These are phyloP conservation scores for Chalciporus sp. DNA, from an alignment of 1,284 basidiomycete species.

Conservation along the genomic window DNA sequence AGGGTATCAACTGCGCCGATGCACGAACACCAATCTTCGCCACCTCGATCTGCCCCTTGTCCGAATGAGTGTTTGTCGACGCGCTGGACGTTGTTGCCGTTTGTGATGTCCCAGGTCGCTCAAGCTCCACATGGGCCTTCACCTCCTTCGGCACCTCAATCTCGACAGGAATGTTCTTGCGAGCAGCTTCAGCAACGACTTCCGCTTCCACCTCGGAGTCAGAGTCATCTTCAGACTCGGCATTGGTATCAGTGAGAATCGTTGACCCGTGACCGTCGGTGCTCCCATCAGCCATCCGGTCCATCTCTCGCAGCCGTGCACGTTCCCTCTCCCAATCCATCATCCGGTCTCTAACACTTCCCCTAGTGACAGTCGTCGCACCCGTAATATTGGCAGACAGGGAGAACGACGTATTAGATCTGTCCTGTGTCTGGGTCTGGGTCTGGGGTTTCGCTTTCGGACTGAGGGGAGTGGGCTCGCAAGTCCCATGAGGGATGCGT, in stretches of 20 bases:
- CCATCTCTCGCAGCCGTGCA: conserved; percentile 35
- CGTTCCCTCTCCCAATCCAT: conserved; percentile 41
- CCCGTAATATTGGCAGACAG: conserved; percentile 23
- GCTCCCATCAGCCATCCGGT: conserved; percentile 26
- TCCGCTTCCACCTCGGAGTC: conserved; percentile 36
- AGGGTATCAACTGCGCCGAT: conserved; percentile 29
- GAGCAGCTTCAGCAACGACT: conserved; percentile 27
- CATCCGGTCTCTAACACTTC: conserved; percentile 39
- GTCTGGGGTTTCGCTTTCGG: conserved; percentile 12
- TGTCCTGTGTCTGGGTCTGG: conserved; percentile 11
- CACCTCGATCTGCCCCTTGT: conserved; percentile 33
- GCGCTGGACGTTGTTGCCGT: conserved; percentile 22
- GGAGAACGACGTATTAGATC: conserved; percentile 6
- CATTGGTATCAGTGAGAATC: conserved; percentile 27
- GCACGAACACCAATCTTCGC: conserved; percentile 31
- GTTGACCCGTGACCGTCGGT: conserved; percentile 27
- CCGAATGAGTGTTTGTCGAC: conserved; percentile 18
- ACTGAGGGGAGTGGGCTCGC: conserved; percentile 3
- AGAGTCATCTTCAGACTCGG: conserved; percentile 18
- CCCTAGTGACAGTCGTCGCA: conserved; percentile 30
- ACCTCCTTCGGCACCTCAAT: conserved; percentile 21
- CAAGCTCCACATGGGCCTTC: background rate
- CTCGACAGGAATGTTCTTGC: background rate
- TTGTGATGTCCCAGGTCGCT: conserved; percentile 12
- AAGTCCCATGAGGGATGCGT: background rate